phyloP scores from a whole-genome alignment of 106 monocot species.

The Narthecium ossifragum region DNA sequence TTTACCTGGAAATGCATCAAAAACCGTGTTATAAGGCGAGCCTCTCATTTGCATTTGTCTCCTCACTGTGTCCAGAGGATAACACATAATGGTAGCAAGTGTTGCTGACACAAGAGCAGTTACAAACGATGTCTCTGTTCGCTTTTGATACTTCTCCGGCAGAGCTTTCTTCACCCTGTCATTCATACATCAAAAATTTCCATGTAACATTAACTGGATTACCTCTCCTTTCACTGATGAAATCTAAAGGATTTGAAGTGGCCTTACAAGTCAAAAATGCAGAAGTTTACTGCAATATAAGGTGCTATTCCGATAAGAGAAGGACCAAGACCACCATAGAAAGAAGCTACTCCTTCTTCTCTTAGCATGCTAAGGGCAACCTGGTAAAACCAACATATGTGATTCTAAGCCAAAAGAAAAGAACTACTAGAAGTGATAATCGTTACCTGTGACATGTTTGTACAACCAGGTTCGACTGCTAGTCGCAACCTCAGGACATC shows the following conservation, averaged over 20 bases:
- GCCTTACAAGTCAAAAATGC: conserved; percentile 94
- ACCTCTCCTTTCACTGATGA: background rate
- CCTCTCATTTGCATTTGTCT: conserved; percentile 99
- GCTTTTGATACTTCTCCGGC: conserved; percentile 82
- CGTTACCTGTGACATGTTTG: conserved; percentile 85
- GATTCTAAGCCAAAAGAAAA: background rate
- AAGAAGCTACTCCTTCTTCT: conserved; percentile 90
- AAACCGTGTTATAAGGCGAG: conserved; percentile 71
- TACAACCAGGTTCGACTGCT: conserved; percentile 85
- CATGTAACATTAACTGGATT: background rate
- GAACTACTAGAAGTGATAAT: background rate
- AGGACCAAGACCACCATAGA: conserved; percentile 92
- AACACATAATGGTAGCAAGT: conserved; percentile 86
- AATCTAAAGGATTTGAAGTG: conserved; percentile 2
- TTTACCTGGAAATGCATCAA: conserved; percentile 86
- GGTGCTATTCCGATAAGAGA: conserved; percentile 93
- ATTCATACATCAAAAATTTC: conserved; percentile 3
- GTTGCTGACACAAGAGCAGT: conserved; percentile 88
- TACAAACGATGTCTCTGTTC: conserved; percentile 76
- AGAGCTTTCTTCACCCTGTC: conserved; percentile 90
- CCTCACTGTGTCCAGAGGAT: conserved; percentile 93
- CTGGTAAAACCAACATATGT: conserved; percentile 29
- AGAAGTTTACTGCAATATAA: conserved; percentile 97
- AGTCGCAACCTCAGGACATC: conserved; percentile 89
- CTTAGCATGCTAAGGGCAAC: conserved; percentile 81